Base-by-base conservation (phyloP, 768 basidiomycete genomes). In the Pulveroboletus frians region DNA sequence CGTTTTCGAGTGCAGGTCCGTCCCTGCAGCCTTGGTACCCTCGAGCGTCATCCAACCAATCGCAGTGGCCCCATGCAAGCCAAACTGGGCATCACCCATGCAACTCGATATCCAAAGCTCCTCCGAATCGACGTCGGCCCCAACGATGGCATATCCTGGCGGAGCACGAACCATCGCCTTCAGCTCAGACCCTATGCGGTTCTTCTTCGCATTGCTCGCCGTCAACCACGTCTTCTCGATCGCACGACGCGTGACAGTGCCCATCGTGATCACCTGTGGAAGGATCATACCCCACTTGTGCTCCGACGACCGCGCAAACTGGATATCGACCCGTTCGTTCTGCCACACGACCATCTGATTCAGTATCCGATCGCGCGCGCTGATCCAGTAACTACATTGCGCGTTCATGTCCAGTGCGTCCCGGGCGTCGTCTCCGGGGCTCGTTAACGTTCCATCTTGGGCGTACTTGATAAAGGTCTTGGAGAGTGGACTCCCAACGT, bases 1-100 rank as follows among this genome's bases (percentile, higher is more conserved):
- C 2, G 94, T 95, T 72, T 96, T 96, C 10, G 94, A 97, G 62
- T 97, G 95, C 27, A 99, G 70, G 70, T 99, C 95, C 6, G 95
- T 98, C 5, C 93, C 93, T 0, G 88, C 85, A 0, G 84, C 78
- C 69, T 98, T 98, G 14, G 94, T 95, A 1, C 96, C 94, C 67
- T 98, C 96, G 26, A 99, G 78, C 14, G 94, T 97, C 95, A 99
- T 98, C 95, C 95, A 98, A 3, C 96, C 95, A 37, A 99, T 83
- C 2, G 95, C 93, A 3, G 93, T 94, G 10, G 93, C 92, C 10
- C 95, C 95, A 58, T 99, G 94, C 49, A 95, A 66, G 9, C 95
- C 96, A 66, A 99, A 96, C 68, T 99, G 95, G 0, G 93, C 90
- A 62, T 98, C 96, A 1, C 95, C 95, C 91, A 98, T 95, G 51